Evolutionary conservation across 768 basidiomycete genomes (phyloP).

Genomic region (Boletales sp.): DNA sequence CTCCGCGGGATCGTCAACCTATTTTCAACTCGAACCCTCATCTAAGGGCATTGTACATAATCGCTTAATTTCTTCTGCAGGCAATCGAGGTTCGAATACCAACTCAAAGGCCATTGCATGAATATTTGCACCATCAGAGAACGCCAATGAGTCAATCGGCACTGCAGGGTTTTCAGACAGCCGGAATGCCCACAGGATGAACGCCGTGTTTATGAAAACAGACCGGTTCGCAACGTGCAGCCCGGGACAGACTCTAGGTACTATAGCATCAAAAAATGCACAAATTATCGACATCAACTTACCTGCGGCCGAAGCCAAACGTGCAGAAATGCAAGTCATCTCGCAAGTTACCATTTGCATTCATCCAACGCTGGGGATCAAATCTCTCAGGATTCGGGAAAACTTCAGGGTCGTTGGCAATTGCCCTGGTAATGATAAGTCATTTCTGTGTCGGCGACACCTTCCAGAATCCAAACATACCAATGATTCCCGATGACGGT

Average conservation of each 20-base stretch:
- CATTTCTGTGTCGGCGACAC: neutral
- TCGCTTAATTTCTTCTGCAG: neutral
- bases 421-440: conserved; percentile 20
- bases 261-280: neutral
- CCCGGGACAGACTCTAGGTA: conserved; percentile 14
- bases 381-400: conserved; percentile 56
- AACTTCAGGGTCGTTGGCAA: conserved; percentile 49
- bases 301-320: conserved; percentile 35
- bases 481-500: conserved; percentile 38
- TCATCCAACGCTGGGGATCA: conserved; percentile 52
- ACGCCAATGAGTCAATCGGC: conserved; percentile 58
- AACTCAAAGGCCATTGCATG: conserved; percentile 6
- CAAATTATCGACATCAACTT: neutral
- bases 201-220: conserved; percentile 58
- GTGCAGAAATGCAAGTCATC: conserved; percentile 29
- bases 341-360: conserved; percentile 18
- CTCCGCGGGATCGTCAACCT: neutral
- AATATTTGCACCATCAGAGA: conserved; percentile 36
- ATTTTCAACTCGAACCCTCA: neutral
- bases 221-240: conserved; percentile 44
- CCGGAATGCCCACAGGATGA: conserved; percentile 60
- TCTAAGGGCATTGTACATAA: conserved; percentile 4
- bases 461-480: neutral
- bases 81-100: conserved; percentile 8
- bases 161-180: conserved; percentile 43